Conservation (phyloP, 345 rosid species). For the Melastoma malabathricum region DNA sequence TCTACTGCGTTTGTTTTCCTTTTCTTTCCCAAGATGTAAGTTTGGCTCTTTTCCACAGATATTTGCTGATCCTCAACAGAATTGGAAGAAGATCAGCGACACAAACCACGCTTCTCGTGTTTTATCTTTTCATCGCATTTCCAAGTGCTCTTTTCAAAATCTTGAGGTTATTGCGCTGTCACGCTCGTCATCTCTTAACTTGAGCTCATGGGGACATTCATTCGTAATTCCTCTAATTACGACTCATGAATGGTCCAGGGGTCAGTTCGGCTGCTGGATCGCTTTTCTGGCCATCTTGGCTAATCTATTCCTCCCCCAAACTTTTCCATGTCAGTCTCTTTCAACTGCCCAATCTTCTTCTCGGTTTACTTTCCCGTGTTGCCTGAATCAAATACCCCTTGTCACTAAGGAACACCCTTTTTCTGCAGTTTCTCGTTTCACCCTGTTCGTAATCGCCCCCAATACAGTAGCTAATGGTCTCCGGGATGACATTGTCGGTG, state of each 20-base stretch:
- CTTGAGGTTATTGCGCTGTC: conserved; percentile 19
- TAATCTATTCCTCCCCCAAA: conserved; percentile 28
- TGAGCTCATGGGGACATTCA: no score
- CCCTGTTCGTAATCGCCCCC: conserved; percentile 29
- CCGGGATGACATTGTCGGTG: conserved; percentile 26
- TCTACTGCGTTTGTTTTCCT: neutral
- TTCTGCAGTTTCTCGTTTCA: conserved; percentile 22
- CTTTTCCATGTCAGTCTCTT: conserved; percentile 20
- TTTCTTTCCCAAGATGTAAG: neutral
- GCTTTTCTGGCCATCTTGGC: conserved; percentile 30
- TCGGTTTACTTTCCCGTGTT: neutral
- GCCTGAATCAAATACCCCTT: neutral
- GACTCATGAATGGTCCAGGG: conserved; percentile 17
- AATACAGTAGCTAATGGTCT: conserved; percentile 23
- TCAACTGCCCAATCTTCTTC: neutral
- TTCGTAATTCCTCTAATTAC: no score
- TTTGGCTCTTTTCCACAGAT: conserved; percentile 13
- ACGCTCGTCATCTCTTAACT: no score
- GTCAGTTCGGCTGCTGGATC: conserved; percentile 36
- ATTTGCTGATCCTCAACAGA: conserved; percentile 32
- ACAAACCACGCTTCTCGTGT: conserved; percentile 26
- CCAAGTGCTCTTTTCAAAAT: conserved; percentile 30
- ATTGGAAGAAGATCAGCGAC: conserved; percentile 19
- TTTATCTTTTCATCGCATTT: conserved; percentile 25
- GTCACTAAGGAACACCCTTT: neutral